Conservation (phyloP, 169 alveolate genomes). For the Cryptosporidium bovis region DNA sequence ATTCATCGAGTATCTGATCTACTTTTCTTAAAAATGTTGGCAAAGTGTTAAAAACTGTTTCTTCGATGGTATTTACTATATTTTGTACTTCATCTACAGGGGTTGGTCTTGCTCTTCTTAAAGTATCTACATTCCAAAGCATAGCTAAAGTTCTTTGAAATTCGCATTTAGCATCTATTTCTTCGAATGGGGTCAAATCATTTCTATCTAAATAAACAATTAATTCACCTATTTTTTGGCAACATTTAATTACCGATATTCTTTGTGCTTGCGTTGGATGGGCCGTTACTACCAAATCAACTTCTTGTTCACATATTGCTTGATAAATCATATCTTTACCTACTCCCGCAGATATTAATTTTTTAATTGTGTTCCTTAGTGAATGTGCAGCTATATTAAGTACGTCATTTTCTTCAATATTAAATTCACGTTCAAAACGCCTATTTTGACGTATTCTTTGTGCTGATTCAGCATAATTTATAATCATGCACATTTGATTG, state of each 20-base stretch:
- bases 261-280: conserved; percentile 86
- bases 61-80: conserved; percentile 76
- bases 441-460: conserved; percentile 81
- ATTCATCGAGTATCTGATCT: conserved; percentile 79
- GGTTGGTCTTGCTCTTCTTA: conserved; percentile 84
- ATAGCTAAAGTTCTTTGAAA: conserved; percentile 78
- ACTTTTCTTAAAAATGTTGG: conserved; percentile 80
- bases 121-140: conserved; percentile 83
- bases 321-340: conserved; percentile 72
- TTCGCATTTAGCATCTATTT: conserved; percentile 76
- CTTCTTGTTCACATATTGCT: conserved; percentile 77
- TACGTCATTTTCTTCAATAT: conserved; percentile 20
- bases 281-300: conserved; percentile 84
- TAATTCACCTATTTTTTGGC: conserved; percentile 80
- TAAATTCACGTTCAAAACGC: conserved; percentile 76
- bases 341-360: conserved; percentile 72
- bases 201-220: conserved; percentile 79
- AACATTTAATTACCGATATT: conserved; percentile 79
- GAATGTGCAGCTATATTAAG: conserved; percentile 22
- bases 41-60: conserved; percentile 79
- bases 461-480: conserved; percentile 82
- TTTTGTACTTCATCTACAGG: conserved; percentile 82
- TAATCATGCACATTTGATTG: conserved; percentile 80
- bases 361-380: conserved; percentile 19
- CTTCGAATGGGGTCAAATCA: conserved; percentile 79